A percentile compares a stretch with the other conserved stretches of the same genome.
Conservation (phyloP, 129 eudicot species). For the carrot (Daucus carota) region DNA sequence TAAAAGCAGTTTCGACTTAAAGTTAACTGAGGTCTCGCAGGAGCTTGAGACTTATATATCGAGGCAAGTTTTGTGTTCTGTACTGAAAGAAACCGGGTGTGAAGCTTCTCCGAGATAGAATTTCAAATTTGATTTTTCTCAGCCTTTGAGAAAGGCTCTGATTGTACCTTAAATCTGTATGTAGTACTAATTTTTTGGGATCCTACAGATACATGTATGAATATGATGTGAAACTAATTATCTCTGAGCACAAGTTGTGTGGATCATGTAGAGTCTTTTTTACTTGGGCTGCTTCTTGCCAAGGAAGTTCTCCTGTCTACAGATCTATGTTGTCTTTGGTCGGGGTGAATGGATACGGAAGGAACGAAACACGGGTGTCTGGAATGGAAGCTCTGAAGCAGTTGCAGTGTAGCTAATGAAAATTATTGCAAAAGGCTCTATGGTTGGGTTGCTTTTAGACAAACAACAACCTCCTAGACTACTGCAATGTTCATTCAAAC, state of each 20-base stretch:
- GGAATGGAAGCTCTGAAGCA: too few species aligned
- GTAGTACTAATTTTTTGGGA: not conserved
- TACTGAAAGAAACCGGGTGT: slow-evolving; percentile 43
- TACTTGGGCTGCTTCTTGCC: too few species aligned
- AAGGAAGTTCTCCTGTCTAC: not conserved
- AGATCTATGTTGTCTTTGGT: too few species aligned
- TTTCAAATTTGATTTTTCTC: slow-evolving; percentile 21
- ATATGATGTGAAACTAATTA: not conserved
- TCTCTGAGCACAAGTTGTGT: not conserved
- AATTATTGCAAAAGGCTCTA: too few species aligned
- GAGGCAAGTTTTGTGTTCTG: slow-evolving; percentile 75
- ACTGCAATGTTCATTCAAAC: too few species aligned
- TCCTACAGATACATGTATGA: slow-evolving; percentile 11
- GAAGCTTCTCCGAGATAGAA: slow-evolving; percentile 58
- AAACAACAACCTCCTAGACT: too few species aligned
- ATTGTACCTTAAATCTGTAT: not conserved
- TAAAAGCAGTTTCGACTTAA: slow-evolving; percentile 68
- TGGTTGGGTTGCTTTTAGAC: too few species aligned
- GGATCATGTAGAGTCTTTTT: not conserved
- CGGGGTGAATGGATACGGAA: too few species aligned
- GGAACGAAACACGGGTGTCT: too few species aligned
- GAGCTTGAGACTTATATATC: slow-evolving; percentile 86
- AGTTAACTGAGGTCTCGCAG: slow-evolving; percentile 69
- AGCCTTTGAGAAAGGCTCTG: slow-evolving; percentile 46
- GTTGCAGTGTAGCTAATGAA: too few species aligned